These are phyloP conservation scores for Extremus antarcticus DNA, from an alignment of 495 filamentous ascomycete species.

Conservation along the genomic window DNA sequence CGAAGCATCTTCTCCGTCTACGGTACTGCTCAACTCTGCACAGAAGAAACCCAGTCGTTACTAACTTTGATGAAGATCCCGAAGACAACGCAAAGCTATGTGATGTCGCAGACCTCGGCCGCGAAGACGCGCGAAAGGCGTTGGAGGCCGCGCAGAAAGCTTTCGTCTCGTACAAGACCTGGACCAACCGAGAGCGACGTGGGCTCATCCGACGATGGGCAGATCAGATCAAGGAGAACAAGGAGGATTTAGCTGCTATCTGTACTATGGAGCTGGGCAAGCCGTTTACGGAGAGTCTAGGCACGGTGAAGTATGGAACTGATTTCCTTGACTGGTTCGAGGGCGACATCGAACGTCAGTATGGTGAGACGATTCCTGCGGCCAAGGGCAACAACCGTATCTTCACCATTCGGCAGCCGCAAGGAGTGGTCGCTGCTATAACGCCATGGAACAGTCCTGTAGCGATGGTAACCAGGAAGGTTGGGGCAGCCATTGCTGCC, in stretches of 20 bases:
- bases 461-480: constrained; percentile 35
- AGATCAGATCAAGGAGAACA: constrained; percentile 10
- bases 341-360: constrained; percentile 7
- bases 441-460: constrained; percentile 37
- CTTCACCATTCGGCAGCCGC: constrained; percentile 14
- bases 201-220: constrained; percentile 7
- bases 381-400: constrained; percentile 1
- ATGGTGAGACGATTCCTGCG: constrained; percentile 9
- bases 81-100: constrained; percentile 11
- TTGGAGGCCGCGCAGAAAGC: constrained; percentile 6
- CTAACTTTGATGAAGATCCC: constrained; percentile 3
- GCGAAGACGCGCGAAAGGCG: constrained; percentile 2
- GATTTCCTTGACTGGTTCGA: constrained; percentile 17
- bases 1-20: constrained; percentile 72
- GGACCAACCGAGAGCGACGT: constrained; percentile 6
- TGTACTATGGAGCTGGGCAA: background rate
- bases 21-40: constrained; percentile 34
- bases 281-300: background rate
- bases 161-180: constrained; percentile 1
- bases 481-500: constrained; percentile 30
- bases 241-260: constrained; percentile 4
- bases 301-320: constrained; percentile 8
- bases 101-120: constrained; percentile 6
- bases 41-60: background rate
- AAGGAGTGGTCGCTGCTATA: constrained; percentile 20